Evolutionary conservation across 2,329 filamentous ascomycete species (phyloP), one percentile per base, ranked within the genome.

Genomic region (Esteya vermicola): DNA sequence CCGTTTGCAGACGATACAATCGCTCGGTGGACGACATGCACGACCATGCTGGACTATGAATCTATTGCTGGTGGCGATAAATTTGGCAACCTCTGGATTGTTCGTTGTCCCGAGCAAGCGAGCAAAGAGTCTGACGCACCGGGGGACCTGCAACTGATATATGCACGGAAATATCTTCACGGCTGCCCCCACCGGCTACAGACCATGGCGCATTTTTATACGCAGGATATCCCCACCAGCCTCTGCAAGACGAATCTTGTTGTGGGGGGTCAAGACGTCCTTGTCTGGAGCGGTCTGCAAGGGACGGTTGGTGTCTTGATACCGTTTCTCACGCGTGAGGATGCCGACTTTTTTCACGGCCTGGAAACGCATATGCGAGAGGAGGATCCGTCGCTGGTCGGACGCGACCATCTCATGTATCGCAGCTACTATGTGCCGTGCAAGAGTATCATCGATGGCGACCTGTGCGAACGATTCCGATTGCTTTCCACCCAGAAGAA

Each of bases 11-110:
- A 98, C 54, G 91, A 99, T 56, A 81, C 79, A 6, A 72, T 95
- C 45, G 71, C 86, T 37, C 78, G 91, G 25, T 96, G 88, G 84
- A 93, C 85, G 2, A 93, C 85, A 1, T 83, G 83, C 49, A 81
- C 83, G 1, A 74, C 86, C 3, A 94, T 98, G 85, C 79, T 96
- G 2, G 91, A 99, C 60, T 99, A 98, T 58, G 91, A 98, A 57
- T 93, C 91, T 1, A 78, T 84, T 19, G 88, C 86, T 3, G 91
- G 89, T 27, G 89, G 89, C 27, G 91, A 99, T 64, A 96, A 95
- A 56, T 99, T 98, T 49, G 93, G 91, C 45, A 98, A 98, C 52
- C 62, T 98, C 14, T 98, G 86, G 79, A 74, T 98, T 33, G 70
- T 98, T 22, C 81, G 91, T 35, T 91, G 84, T 52, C 86, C 89